Conservation (phyloP, 768 basidiomycete genomes). For the Lepiota venenata region DNA sequence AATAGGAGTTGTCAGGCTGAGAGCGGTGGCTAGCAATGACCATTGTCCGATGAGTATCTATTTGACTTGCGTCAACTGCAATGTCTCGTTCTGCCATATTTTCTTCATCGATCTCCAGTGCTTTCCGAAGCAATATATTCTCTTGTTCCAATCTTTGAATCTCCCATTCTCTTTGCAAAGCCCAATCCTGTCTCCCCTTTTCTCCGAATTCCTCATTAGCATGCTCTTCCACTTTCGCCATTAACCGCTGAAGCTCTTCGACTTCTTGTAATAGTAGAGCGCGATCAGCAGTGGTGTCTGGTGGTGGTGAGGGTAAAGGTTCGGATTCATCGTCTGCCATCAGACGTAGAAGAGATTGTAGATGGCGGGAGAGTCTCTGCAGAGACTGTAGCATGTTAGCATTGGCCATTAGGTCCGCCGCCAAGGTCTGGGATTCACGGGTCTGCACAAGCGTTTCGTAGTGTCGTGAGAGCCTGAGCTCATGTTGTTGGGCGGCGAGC, state of each 20-base stretch:
- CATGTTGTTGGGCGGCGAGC: conserved; percentile 91
- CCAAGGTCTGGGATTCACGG: conserved; percentile 54
- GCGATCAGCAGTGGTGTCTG: conserved; percentile 25
- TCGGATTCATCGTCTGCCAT: conserved; percentile 59
- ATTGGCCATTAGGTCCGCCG: conserved; percentile 54
- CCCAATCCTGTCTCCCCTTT: conserved; percentile 67
- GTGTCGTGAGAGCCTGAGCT: conserved; percentile 81
- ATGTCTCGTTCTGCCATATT: conserved; percentile 52
- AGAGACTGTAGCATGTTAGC: conserved; percentile 63
- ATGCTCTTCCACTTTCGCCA: conserved; percentile 32
- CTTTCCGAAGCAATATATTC: conserved; percentile 72
- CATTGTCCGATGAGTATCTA: conserved; percentile 38
- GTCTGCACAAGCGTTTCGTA: conserved; percentile 80
- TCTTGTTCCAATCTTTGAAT: conserved; percentile 79
- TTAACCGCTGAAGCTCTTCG: conserved; percentile 6
- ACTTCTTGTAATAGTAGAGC: conserved; percentile 21
- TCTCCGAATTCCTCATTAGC: conserved; percentile 43
- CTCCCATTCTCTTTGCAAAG: conserved; percentile 83
- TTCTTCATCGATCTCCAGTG: conserved; percentile 70
- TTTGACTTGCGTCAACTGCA: conserved; percentile 44
- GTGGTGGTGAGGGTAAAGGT: background rate
- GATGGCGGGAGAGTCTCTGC: conserved; percentile 63
- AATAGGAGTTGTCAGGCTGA: conserved; percentile 9
- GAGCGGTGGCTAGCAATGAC: conserved; percentile 10
- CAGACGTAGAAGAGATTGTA: conserved; percentile 70